Evolutionary conservation across 2,329 filamentous ascomycete species (phyloP).

Genomic region (Biscogniauxia sp.): DNA sequence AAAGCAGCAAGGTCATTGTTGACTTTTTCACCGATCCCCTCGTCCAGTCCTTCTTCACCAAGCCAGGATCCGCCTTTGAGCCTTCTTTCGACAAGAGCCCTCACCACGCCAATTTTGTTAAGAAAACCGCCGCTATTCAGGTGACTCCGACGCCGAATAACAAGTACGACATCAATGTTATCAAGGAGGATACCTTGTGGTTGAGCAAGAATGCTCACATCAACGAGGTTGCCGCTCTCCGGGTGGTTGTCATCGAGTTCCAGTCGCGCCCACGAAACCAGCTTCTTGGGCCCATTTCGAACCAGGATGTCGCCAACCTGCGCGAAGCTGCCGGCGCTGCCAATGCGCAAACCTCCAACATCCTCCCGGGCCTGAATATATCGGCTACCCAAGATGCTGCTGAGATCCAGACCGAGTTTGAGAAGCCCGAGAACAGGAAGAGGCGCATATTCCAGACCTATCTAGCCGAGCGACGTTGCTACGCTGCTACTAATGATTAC

Average conservation of each 20-base stretch:
- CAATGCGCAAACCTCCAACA: slow-evolving; percentile 55
- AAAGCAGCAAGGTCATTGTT: slow-evolving; percentile 54
- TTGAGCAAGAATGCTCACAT: slow-evolving; percentile 74
- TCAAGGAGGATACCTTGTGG: slow-evolving; percentile 86
- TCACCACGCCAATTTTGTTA: slow-evolving; percentile 72
- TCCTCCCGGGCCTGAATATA: slow-evolving; percentile 53
- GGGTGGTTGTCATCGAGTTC: slow-evolving; percentile 78
- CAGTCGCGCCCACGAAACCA: slow-evolving; percentile 75
- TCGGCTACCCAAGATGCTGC: slow-evolving; percentile 50
- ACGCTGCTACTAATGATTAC: slow-evolving; percentile 63
- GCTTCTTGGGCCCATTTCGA: slow-evolving; percentile 68
- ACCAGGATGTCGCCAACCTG: slow-evolving; percentile 74
- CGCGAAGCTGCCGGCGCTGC: slow-evolving; percentile 69
- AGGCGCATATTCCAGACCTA: slow-evolving; percentile 70
- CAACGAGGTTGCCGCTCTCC: slow-evolving; percentile 78
- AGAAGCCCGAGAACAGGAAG: slow-evolving; percentile 60
- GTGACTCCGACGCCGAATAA: slow-evolving; percentile 66
- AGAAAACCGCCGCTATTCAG: slow-evolving; percentile 83
- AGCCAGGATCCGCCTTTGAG: slow-evolving; percentile 67
- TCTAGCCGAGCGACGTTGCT: slow-evolving; percentile 67
- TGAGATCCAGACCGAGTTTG: slow-evolving; percentile 57
- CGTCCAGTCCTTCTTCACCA: slow-evolving; percentile 65
- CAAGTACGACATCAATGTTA: slow-evolving; percentile 69
- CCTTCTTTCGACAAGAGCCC: slow-evolving; percentile 50
- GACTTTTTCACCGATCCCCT: slow-evolving; percentile 70